phyloP scores from a whole-genome alignment of 768 basidiomycete species.

The Suillus spraguei region DNA sequence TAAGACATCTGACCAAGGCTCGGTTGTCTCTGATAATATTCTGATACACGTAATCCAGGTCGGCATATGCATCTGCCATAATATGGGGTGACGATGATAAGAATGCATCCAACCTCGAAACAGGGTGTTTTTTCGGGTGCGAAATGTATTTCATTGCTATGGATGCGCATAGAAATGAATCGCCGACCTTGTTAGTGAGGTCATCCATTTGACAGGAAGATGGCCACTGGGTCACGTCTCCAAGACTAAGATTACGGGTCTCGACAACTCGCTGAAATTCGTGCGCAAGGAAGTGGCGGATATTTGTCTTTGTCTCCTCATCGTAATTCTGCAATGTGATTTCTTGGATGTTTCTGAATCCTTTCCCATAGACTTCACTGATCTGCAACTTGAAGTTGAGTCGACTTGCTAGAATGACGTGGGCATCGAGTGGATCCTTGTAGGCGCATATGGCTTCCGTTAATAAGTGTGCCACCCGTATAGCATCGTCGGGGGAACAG shows the following conservation, averaged over 20 bases:
- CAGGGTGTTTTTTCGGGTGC: background rate
- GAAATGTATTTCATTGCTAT: background rate
- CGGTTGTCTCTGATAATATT: background rate
- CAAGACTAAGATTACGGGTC: background rate
- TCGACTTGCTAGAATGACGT: background rate
- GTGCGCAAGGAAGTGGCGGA: background rate
- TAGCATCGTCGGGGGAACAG: background rate
- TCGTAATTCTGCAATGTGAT: background rate
- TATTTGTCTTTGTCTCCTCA: background rate
- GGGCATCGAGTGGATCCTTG: background rate
- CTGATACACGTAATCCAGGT: background rate
- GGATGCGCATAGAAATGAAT: background rate
- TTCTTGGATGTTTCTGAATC: background rate
- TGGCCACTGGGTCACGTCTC: background rate
- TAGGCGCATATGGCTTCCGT: background rate
- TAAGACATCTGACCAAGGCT: background rate
- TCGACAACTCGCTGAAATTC: background rate
- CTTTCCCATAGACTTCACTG: background rate
- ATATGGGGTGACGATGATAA: background rate
- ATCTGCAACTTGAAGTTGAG: background rate
- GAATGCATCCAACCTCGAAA: background rate
- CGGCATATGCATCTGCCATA: background rate
- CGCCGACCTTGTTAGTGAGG: background rate
- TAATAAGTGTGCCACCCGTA: background rate
- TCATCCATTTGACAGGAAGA: background rate